Base-by-base conservation (phyloP, 169 alveolate genomes). In the Amoebophrya sp. region DNA sequence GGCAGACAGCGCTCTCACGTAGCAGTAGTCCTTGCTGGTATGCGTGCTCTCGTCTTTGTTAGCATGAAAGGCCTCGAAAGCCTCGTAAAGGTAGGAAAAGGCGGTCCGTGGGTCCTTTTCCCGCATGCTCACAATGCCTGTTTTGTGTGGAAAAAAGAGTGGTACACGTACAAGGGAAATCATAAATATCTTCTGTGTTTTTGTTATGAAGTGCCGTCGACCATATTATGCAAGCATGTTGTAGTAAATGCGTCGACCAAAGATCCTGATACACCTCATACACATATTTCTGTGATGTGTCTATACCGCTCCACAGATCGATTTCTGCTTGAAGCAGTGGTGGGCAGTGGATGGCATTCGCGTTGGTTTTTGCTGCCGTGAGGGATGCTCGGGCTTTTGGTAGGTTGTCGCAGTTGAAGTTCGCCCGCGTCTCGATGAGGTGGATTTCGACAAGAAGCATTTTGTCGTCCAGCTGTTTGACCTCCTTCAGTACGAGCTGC, bases 31-130 rank as follows among this genome's bases (percentile, higher is more conserved):
- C 35, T 66, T 66, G 39, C 77, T 53, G 89, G 40, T 40, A n/a
- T 32, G 39, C 77, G 32, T 94, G 90, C 93, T 94, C 94, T 39
- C 93, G 90, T 0, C 94, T 83, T 54, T 93, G 93, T 89, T 94
- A 35, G 96, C 97, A 41, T 94, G 95, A 93, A 95, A 97, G 41
- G 98, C 99, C 93, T 98, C 99, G 92, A 97, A 98, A 40, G 98
- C 97, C 94, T 98, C 99, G 94, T 96, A 97, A 95, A 98, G 97
- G 94, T 98, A 98, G 39, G 99, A 97, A 94, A 96, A 98, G n/a
- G 99, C 97, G 33, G 99, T 97, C 90, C 96, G 95, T 93, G 95
- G 97, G 93, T 98, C 99, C 92, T 92, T 91, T 90, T 94, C 96
- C 32, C 92, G 93, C 55, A 90, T 89, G 41, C 92, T 55, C 3